phyloP scores from a whole-genome alignment of 495 filamentous ascomycete species.

The Penicillium manginii region DNA sequence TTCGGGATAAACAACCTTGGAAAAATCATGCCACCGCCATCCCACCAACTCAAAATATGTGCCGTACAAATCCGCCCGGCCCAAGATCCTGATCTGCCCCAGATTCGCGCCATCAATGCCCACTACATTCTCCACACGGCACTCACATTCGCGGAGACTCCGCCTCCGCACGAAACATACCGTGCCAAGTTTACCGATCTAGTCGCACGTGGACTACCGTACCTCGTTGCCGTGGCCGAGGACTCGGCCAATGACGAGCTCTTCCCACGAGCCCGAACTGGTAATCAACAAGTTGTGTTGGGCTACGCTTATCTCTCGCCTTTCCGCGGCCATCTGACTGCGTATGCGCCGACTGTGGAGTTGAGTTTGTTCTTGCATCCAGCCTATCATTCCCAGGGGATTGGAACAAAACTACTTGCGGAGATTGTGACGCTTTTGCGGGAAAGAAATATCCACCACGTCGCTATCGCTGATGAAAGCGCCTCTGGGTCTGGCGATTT shows the following conservation, averaged over 20 bases:
- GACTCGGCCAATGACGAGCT: neutral
- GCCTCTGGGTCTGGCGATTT: too few species aligned
- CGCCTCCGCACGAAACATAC: constrained; percentile 24
- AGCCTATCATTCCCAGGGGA: constrained; percentile 16
- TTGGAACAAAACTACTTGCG: constrained; percentile 25
- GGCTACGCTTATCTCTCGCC: constrained; percentile 35
- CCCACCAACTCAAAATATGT: neutral
- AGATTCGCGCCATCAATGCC: constrained; percentile 33
- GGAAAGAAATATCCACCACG: constrained; percentile 8
- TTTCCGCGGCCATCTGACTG: constrained; percentile 28
- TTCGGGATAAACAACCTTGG: neutral
- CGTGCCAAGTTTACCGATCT: constrained; percentile 22
- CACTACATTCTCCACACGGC: constrained; percentile 35
- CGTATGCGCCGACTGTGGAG: constrained; percentile 37
- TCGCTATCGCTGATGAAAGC: neutral
- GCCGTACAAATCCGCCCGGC: constrained; percentile 15
- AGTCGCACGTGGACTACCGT: constrained; percentile 24
- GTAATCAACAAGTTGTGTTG: constrained; percentile 21
- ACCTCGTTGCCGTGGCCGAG: constrained; percentile 28
- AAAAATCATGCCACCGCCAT: neutral
- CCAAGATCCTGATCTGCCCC: constrained; percentile 24
- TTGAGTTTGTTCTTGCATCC: constrained; percentile 34
- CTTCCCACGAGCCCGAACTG: neutral
- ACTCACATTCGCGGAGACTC: constrained; percentile 29
- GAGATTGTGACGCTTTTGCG: constrained; percentile 13